Evolutionary conservation across 1,284 basidiomycete species (phyloP).

Genomic region (Xerocomus amazonicus): DNA sequence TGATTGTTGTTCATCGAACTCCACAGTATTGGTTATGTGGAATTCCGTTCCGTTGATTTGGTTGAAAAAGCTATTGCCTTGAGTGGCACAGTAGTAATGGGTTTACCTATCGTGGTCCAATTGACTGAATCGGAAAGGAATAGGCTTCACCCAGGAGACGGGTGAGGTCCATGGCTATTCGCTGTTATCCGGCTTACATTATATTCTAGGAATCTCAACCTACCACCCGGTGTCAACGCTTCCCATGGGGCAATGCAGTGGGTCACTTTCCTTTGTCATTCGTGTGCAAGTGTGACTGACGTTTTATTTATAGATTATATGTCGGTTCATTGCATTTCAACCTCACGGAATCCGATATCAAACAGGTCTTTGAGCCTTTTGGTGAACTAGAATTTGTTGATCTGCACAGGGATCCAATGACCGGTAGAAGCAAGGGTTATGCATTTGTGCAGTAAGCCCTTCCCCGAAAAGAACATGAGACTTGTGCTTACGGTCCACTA

Average conservation of each 20-base stretch:
- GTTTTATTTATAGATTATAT: slow-evolving; percentile 66
- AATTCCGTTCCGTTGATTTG: slow-evolving; percentile 85
- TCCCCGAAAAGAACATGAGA: neutral
- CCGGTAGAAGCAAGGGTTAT: slow-evolving; percentile 95
- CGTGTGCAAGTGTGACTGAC: slow-evolving; percentile 15
- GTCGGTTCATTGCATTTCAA: slow-evolving; percentile 97
- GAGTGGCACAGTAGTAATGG: slow-evolving; percentile 95
- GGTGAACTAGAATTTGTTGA: slow-evolving; percentile 98
- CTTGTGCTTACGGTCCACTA: slow-evolving; percentile 4
- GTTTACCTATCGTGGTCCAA: slow-evolving; percentile 94
- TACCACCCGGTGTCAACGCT: slow-evolving; percentile 72
- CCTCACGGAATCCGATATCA: slow-evolving; percentile 93
- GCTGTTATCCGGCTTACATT: slow-evolving; percentile 17
- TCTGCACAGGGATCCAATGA: slow-evolving; percentile 89
- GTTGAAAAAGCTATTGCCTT: slow-evolving; percentile 89
- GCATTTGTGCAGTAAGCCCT: slow-evolving; percentile 88
- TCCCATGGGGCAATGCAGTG: slow-evolving; percentile 76
- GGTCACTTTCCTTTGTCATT: slow-evolving; percentile 32
- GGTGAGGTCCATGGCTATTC: slow-evolving; percentile 44
- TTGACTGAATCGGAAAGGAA: slow-evolving; percentile 96
- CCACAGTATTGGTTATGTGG: slow-evolving; percentile 88
- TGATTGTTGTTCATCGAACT: slow-evolving; percentile 18
- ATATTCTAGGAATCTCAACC: slow-evolving; percentile 60
- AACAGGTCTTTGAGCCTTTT: slow-evolving; percentile 98
- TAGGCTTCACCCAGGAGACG: slow-evolving; percentile 79